A percentile compares a stretch with the other conserved stretches of the same genome.
Conservation (phyloP, 805 yeast genomes). For the Wickerhamomyces canadensis region DNA sequence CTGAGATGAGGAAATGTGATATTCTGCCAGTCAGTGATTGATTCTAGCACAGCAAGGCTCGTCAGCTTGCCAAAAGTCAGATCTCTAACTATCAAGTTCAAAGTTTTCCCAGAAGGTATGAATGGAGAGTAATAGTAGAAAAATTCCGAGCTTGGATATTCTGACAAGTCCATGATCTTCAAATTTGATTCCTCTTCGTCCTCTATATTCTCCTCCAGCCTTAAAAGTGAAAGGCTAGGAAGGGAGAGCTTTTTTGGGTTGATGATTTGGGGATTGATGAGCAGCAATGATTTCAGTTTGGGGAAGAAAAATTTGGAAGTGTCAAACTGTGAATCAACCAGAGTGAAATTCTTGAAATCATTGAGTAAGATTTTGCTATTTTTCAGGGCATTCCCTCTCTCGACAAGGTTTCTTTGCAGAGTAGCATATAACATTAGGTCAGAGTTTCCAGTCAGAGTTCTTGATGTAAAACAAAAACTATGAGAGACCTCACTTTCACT, state of each 20-base stretch:
- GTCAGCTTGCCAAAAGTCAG: not conserved
- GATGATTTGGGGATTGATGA: not conserved
- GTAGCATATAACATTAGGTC: no score
- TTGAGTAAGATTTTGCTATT: not conserved
- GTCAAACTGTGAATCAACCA: not conserved
- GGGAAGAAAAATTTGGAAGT: not conserved
- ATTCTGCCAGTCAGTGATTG: not conserved
- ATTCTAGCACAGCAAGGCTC: not conserved
- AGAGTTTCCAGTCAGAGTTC: no score
- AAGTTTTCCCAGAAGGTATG: not conserved
- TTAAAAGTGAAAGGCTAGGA: not conserved
- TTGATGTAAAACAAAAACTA: no score
- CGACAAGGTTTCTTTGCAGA: no score
- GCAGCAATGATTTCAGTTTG: not conserved
- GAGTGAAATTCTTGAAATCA: not conserved
- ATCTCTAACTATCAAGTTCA: not conserved
- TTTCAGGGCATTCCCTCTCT: no score
- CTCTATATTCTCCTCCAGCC: not conserved
- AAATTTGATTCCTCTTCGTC: not conserved
- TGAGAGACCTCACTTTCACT: not conserved
- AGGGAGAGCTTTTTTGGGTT: not conserved
- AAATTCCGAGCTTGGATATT: not conserved
- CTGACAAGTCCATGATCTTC: not conserved
- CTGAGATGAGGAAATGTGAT: not conserved
- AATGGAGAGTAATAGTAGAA: not conserved